These are phyloP conservation scores for Backusella westeae DNA, from an alignment of 192 early-diverging fungal species.

Conservation along the genomic window DNA sequence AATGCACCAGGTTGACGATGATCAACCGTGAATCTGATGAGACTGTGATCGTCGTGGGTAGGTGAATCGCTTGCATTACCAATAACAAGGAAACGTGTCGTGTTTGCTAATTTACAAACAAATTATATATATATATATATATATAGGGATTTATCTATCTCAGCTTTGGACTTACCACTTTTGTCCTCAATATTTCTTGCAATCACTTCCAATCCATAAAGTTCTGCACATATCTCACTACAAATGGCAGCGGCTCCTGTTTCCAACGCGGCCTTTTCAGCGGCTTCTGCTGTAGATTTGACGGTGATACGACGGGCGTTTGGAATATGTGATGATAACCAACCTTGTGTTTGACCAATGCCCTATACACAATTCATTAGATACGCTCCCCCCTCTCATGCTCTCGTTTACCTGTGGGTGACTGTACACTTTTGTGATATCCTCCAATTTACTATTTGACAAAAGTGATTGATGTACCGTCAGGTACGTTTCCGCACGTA, in stretches of 20 bases:
- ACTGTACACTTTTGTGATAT: slow-evolving; percentile 78
- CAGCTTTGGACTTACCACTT: slow-evolving; percentile 26
- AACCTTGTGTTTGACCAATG: slow-evolving; percentile 79
- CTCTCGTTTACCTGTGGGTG: slow-evolving; percentile 49
- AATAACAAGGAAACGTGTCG: slow-evolving; percentile 91
- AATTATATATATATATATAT: too few species aligned
- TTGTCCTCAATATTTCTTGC: slow-evolving; percentile 77
- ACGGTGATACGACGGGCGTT: slow-evolving; percentile 71
- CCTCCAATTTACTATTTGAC: slow-evolving; percentile 58
- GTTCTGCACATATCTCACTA: slow-evolving; percentile 68
- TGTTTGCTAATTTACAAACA: slow-evolving; percentile 58
- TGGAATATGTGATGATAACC: slow-evolving; percentile 70
- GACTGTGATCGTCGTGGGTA: slow-evolving; percentile 72
- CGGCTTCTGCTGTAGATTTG: slow-evolving; percentile 83
- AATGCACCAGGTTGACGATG: slow-evolving; percentile 86
- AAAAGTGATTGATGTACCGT: slow-evolving; percentile 81
- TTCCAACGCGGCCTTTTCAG: slow-evolving; percentile 80
- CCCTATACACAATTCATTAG: background rate
- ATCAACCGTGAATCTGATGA: slow-evolving; percentile 90
- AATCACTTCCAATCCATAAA: slow-evolving; percentile 80
- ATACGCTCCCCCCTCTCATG: background rate
- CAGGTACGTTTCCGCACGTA: slow-evolving; percentile 80
- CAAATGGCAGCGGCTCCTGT: slow-evolving; percentile 79
- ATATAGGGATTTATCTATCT: too few species aligned
- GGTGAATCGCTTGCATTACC: slow-evolving; percentile 63